Percentiles rank a stretch among this genome's conserved stretches.
phyloP scores from a whole-genome alignment of 352 stramenopile genomes.

The Phytophthora aleatoria region DNA sequence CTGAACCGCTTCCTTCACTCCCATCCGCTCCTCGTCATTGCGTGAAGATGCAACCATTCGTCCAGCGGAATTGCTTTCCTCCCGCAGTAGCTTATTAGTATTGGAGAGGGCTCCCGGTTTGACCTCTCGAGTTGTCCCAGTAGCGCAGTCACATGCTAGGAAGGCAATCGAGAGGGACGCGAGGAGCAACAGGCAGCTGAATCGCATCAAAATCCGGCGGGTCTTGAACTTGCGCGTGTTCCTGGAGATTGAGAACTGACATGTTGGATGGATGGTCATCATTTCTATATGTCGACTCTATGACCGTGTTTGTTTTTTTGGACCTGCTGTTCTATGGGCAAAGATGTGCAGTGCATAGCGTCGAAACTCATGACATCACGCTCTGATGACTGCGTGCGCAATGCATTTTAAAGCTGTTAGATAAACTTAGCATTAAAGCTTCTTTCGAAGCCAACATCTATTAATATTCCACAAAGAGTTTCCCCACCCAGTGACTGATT shows the following conservation, averaged over 20 bases:
- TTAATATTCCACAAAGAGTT: too few relatives aligned
- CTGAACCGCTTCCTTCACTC: neutral
- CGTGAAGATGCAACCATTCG: neutral
- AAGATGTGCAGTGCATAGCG: slow-evolving; percentile 3
- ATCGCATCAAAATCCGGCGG: neutral
- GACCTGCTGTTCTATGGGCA: slow-evolving; percentile 10
- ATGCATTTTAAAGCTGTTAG: too few relatives aligned
- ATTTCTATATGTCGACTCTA: slow-evolving; percentile 2
- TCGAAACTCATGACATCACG: neutral
- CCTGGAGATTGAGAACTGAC: slow-evolving; percentile 5
- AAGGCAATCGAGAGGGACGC: neutral
- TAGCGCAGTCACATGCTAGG: neutral
- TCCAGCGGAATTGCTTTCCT: neutral
- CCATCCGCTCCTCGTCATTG: neutral
- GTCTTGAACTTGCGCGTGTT: slow-evolving; percentile 1
- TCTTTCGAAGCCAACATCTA: too few relatives aligned
- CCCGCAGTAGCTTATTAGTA: neutral
- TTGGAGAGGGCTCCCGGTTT: neutral
- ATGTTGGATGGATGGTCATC: neutral
- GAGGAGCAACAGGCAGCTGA: neutral
- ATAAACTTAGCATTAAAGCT: too few relatives aligned
- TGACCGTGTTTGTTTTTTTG: slow-evolving; percentile 7
- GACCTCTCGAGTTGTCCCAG: neutral
- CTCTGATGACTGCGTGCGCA: neutral
- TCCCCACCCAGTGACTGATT: too few relatives aligned